These are phyloP conservation scores for Gleditsia sinensis DNA, from an alignment of 306 rosid genomes.

Conservation along the genomic window DNA sequence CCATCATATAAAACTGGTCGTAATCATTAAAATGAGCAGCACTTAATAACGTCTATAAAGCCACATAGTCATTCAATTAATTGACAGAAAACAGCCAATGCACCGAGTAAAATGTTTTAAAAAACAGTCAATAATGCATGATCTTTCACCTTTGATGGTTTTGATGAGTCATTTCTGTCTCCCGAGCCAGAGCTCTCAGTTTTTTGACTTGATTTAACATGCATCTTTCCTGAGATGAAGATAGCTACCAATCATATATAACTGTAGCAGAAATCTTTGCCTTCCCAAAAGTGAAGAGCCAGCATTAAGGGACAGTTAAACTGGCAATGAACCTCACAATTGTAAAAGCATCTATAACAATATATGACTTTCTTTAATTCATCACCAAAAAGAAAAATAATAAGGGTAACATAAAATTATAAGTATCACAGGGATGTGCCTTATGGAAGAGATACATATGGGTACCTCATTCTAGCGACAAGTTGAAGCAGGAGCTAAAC, in stretches of 20 bases:
- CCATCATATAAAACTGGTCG: neutral
- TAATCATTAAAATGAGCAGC: neutral
- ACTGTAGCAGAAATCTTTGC: neutral
- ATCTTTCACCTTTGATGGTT: conserved; percentile 15
- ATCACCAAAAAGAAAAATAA: neutral
- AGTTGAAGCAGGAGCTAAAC: neutral
- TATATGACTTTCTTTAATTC: neutral
- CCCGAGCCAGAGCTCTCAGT: neutral
- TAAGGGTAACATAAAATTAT: neutral
- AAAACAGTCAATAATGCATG: neutral
- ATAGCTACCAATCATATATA: neutral
- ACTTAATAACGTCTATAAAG: neutral
- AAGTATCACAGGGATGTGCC: neutral
- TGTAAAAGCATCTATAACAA: neutral
- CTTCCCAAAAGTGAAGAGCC: neutral
- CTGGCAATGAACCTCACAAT: neutral
- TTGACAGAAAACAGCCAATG: neutral
- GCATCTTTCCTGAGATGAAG: conserved; percentile 20
- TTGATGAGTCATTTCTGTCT: neutral
- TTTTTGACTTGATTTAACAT: conserved; percentile 15
- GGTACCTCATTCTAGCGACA: neutral
- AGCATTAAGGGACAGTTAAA: neutral
- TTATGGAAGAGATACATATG: neutral
- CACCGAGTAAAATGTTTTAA: neutral
- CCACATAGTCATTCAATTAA: neutral